These are phyloP conservation scores for Noccaea bulbosa DNA, from an alignment of 345 rosid species.

Conservation along the genomic window DNA sequence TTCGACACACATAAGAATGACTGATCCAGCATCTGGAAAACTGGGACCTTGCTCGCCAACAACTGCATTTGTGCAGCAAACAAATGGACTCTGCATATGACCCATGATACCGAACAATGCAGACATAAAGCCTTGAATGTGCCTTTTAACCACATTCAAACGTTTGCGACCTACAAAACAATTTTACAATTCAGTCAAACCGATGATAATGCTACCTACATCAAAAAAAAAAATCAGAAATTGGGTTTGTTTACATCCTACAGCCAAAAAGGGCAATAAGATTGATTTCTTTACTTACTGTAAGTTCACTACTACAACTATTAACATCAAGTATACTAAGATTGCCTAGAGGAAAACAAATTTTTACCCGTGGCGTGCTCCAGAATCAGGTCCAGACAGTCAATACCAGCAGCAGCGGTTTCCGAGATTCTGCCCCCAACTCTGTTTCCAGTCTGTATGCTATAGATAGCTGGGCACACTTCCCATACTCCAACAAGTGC, in stretches of 20 bases:
- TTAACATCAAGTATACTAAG: slow-evolving; percentile 19
- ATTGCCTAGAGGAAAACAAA: slow-evolving; percentile 10
- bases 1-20: slow-evolving; percentile 87
- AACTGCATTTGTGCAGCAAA: slow-evolving; percentile 50
- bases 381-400: slow-evolving; percentile 87
- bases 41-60: slow-evolving; percentile 35
- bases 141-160: slow-evolving; percentile 62
- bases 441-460: slow-evolving; percentile 58
- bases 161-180: slow-evolving; percentile 67
- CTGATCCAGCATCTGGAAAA: slow-evolving; percentile 81
- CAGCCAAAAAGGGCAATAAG: neutral
- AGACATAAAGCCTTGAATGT: slow-evolving; percentile 66
- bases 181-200: slow-evolving; percentile 40
- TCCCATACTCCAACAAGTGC: slow-evolving; percentile 75
- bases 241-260: slow-evolving; percentile 9
- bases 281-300: slow-evolving; percentile 10
- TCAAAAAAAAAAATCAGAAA: neutral
- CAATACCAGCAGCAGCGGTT: slow-evolving; percentile 78
- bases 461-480: slow-evolving; percentile 50
- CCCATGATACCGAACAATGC: slow-evolving; percentile 72
- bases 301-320: slow-evolving; percentile 6
- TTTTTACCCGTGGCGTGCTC: slow-evolving; percentile 77
- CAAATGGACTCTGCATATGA: slow-evolving; percentile 76
- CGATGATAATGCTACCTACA: slow-evolving; percentile 7
- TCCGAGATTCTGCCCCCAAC: slow-evolving; percentile 72